Evolutionary conservation across 305 asterid species (phyloP), one percentile per base, ranked within the genome.

Genomic region (Withania somnifera): DNA sequence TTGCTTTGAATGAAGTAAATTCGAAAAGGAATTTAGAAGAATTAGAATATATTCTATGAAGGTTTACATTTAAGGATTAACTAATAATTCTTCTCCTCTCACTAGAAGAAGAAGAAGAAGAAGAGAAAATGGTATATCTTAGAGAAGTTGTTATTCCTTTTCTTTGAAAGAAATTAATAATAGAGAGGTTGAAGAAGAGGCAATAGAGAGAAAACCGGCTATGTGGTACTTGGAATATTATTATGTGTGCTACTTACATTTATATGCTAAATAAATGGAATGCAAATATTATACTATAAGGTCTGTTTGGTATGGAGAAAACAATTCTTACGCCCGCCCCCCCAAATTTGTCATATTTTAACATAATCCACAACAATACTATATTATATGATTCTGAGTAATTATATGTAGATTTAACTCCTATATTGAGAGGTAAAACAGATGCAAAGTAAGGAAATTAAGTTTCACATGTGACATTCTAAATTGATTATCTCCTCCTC

Each of bases 221-320:
- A 82, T 87, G 88, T 79, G n/a, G n/a, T 73, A 83, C 84, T 86
- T 88, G 87, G 86, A 89, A 87, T 85, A 82, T 81, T 75, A 17
- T 28, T 50, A 28, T 75, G 80, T 51, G 80, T 28, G 47, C 50
- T 53, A 30, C 76, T 66, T 9, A 42, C 50, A 50, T 64, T 81
- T 81, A 81, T 81, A 81, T 40, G 67, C 53, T 75, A 75, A 61
- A n/a, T n/a, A n/a, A n/a, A 50, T 75, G 11, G 19, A 50, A 83
- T 80, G 85, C 83, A 73, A 80, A 88, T 89, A 88, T 87, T 91
- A 91, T 90, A 94, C 86, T 82, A 20, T 28, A 61, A 0, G 69
- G 69, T 61, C 22, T 14, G 69, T 61, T 61, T 61, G 69, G 69
- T 61, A n/a, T n/a, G n/a, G n/a, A n/a, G n/a, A n/a, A n/a, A n/a